A percentile compares a stretch with the other conserved stretches of the same genome.
These are phyloP conservation scores for Arthonia radiata DNA, from an alignment of 495 filamentous ascomycete species.

Conservation along the genomic window DNA sequence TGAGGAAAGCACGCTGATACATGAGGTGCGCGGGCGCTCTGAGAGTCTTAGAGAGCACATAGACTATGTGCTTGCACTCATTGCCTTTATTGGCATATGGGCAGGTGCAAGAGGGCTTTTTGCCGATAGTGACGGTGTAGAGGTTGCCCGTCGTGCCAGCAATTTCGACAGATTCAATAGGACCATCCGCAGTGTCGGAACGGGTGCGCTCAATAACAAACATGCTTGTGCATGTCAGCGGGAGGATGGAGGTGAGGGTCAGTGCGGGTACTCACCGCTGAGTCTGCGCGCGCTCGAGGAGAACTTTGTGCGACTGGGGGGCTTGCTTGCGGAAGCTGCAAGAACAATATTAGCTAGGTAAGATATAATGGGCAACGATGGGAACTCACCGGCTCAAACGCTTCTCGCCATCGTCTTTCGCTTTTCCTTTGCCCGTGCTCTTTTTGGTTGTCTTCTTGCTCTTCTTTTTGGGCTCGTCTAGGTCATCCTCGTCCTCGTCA, in stretches of 20 bases:
- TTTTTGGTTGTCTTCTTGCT: slow-evolving; percentile 4
- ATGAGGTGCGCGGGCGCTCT: slow-evolving; percentile 34
- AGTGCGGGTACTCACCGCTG: slow-evolving; percentile 14
- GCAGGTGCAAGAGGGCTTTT: slow-evolving; percentile 39
- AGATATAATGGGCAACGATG: background rate
- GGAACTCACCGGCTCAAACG: slow-evolving; percentile 15
- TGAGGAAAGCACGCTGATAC: slow-evolving; percentile 52
- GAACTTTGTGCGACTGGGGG: slow-evolving; percentile 16
- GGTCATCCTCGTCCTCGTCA: slow-evolving; percentile 1
- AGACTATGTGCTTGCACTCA: slow-evolving; percentile 56
- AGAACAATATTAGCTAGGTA: slow-evolving; percentile 1
- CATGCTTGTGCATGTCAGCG: no score
- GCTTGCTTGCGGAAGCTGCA: slow-evolving; percentile 9
- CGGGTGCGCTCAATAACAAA: slow-evolving; percentile 28
- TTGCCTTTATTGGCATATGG: slow-evolving; percentile 34
- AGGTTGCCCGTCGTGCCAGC: slow-evolving; percentile 55
- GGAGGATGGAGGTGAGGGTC: slow-evolving; percentile 1
- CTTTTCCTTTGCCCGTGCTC: slow-evolving; percentile 2
- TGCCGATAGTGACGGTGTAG: slow-evolving; percentile 33
- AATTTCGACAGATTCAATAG: slow-evolving; percentile 34
- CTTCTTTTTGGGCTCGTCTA: slow-evolving; percentile 2
- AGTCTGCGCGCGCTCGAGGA: slow-evolving; percentile 19
- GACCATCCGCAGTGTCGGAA: slow-evolving; percentile 15
- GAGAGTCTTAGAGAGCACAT: slow-evolving; percentile 39
- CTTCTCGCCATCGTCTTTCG: slow-evolving; percentile 13